phyloP scores from a whole-genome alignment of 495 filamentous ascomycete species.

The Neurospora sp. region DNA sequence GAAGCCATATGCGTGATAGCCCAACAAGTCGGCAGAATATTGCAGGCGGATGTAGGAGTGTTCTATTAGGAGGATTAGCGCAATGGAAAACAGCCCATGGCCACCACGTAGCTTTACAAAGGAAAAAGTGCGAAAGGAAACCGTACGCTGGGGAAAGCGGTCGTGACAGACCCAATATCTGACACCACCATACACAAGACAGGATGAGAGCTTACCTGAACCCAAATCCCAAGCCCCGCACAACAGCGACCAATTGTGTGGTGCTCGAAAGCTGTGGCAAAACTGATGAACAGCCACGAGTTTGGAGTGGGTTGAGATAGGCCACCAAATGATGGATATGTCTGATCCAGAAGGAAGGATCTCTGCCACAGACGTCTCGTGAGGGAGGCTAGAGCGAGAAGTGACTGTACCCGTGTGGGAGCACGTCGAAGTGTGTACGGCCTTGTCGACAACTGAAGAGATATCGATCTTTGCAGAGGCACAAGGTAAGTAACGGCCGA shows the following conservation, averaged over 20 bases:
- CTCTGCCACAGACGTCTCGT: neutral
- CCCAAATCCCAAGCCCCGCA: neutral
- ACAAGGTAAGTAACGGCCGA: neutral
- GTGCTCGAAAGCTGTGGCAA: neutral
- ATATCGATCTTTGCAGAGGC: neutral
- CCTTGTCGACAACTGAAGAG: neutral
- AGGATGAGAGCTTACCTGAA: neutral
- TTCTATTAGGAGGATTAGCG: neutral
- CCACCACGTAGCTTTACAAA: neutral
- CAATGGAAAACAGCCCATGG: neutral
- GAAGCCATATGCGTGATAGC: neutral
- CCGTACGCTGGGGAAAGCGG: too few species aligned
- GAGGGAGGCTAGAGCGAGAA: neutral
- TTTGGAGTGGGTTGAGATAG: neutral
- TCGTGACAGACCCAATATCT: neutral
- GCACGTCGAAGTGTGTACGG: neutral
- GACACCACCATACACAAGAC: neutral
- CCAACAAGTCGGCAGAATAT: neutral
- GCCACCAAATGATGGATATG: neutral
- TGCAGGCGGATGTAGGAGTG: neutral
- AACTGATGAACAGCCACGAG: neutral
- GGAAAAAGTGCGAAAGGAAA: too few species aligned
- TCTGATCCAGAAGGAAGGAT: neutral
- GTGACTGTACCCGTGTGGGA: neutral
- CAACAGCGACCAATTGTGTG: neutral